Conservation (phyloP, 2,329 filamentous ascomycete species). For the Colletotrichum cereale region DNA sequence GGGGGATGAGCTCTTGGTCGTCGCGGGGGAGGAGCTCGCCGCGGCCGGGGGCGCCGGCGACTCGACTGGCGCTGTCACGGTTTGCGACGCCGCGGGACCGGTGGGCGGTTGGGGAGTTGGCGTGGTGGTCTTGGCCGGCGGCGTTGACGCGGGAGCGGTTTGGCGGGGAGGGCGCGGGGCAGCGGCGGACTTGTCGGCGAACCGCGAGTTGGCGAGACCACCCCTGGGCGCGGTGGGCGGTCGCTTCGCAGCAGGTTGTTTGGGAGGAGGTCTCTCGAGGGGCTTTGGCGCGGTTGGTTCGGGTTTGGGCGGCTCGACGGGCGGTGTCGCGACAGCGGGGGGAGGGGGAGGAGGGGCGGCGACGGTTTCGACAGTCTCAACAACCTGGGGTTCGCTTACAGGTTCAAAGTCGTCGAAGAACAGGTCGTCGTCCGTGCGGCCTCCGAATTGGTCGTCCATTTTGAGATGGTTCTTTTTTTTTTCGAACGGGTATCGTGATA, state of each 20-base stretch:
- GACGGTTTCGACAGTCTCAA: conserved; percentile 23
- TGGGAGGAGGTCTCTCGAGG: conserved; percentile 13
- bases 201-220: conserved; percentile 32
- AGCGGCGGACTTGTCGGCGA: conserved; percentile 33
- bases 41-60: conserved; percentile 6
- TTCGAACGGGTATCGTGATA: not conserved
- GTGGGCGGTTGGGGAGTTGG: conserved; percentile 23
- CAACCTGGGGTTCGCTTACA: conserved; percentile 21
- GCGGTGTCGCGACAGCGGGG: conserved; percentile 24
- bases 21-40: not conserved
- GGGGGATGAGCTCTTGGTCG: conserved; percentile 19
- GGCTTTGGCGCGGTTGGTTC: conserved; percentile 10
- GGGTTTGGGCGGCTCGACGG: conserved; percentile 23
- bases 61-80: not conserved
- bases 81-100: conserved; percentile 19
- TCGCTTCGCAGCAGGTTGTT: not conserved
- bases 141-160: conserved; percentile 12
- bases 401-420: conserved; percentile 74
- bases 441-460: conserved; percentile 73
- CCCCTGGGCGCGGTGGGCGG: conserved; percentile 23
- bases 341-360: conserved; percentile 24
- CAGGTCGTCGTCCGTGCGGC: conserved; percentile 72
- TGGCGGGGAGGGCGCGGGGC: conserved; percentile 35
- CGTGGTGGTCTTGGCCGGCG: not conserved
- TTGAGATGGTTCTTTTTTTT: not conserved